Evolutionary conservation across 169 alveolate species (phyloP), one percentile per base, ranked within the genome.

Genomic region (Fabrea salina): DNA sequence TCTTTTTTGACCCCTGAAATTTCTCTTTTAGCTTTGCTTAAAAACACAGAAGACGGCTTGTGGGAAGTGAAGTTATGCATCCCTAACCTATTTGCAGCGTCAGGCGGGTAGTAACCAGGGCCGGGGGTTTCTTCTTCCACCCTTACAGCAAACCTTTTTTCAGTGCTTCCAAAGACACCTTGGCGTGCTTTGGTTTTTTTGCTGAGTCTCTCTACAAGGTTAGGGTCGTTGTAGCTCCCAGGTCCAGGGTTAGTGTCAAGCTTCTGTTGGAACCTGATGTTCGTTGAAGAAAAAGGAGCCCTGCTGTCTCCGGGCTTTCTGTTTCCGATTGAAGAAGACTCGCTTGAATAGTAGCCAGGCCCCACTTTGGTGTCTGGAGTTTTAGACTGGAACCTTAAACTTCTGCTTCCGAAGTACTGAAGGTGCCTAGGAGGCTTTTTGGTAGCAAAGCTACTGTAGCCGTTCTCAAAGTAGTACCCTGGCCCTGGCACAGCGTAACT

Each of bases 151-250:
- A 89, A 89, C 61, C 94, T 80, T 67, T 67, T 70, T 67, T 84
- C 87, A 25, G 88, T 89, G 19, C 87, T 56, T n/a, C 92, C 94
- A 80, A 89, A 86, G 30, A 83, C 91, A 0, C 90, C 89, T 37
- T 89, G 47, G 6, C 43, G 70, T 81, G 8, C 88, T 86, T 84
- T 83, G 68, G 11, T 79, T 70, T 54, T 85, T 77, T 6, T 58
- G n/a, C 33, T 25, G 2, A 22, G 30, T 2, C 25, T 1, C 6
- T 58, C 33, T 6, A 6, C 71, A 44, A 13, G 22, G n/a, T n/a
- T 44, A 25, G 22, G 43, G 19, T 58, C 57, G 32, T 76, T 30
- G 47, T 85, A 85, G 2, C 47, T 37, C 13, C 91, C 91, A 58
- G 91, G 91, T 0, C 91, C 91, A 16, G 91, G 91, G 22, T 59